phyloP scores from a whole-genome alignment of 2,329 filamentous ascomycete genomes.

The Xylaria sp. region DNA sequence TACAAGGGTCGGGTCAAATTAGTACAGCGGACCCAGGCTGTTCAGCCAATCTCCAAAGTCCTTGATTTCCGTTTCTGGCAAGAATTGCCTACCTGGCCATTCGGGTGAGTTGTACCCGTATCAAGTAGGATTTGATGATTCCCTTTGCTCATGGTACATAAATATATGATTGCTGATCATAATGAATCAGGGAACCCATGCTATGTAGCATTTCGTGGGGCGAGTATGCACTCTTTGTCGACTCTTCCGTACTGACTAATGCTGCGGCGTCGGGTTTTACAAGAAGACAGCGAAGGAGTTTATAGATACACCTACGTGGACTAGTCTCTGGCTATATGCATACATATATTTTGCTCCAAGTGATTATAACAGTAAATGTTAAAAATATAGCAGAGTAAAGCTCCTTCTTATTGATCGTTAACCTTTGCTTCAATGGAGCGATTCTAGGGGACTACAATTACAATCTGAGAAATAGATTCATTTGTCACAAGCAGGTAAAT shows the following conservation, averaged over 20 bases:
- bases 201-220: background rate
- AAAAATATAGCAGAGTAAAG: background rate
- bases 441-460: background rate
- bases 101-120: background rate
- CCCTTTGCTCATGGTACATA: background rate
- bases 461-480: background rate
- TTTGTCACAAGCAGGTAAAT: too few relatives aligned
- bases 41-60: background rate
- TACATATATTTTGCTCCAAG: too few relatives aligned
- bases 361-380: too few relatives aligned
- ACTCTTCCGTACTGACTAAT: background rate
- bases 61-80: slow-evolving; percentile 9
- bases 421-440: background rate
- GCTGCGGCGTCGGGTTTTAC: background rate
- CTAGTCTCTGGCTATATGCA: too few relatives aligned
- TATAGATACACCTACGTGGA: too few relatives aligned
- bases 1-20: background rate
- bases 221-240: background rate
- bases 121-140: background rate
- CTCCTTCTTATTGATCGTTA: background rate
- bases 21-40: too few relatives aligned
- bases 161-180: background rate
- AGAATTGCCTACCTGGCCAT: background rate
- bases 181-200: background rate
- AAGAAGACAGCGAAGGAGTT: too few relatives aligned